Base-by-base conservation (phyloP, 768 basidiomycete genomes). In the Serendipita vermifera region DNA sequence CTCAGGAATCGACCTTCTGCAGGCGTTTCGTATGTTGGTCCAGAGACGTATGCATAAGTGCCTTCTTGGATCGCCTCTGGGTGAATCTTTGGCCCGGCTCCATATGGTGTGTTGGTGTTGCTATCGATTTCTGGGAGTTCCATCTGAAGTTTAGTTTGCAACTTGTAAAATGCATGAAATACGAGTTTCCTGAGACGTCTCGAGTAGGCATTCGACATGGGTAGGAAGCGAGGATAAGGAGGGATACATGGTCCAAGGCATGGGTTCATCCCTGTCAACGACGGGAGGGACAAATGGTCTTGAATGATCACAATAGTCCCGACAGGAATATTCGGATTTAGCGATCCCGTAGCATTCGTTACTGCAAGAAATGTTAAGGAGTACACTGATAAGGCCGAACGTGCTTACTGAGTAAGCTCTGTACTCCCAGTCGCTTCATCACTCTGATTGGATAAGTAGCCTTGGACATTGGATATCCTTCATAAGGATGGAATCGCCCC, bases 11-110 rank as follows among this genome's bases (percentile, higher is more conserved):
- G 73, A 31, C 88, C 90, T 62, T 94, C 90, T 0, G 87, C 89
- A 2, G 85, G 81, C 0, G 86, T 87, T 69, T 93, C 90, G 64
- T 93, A 93, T 5, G 87, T 86, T 13, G 91, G 90, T 0, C 91
- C 90, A 29, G 81, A 77, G 41, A 93, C 90, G 86, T 87, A 93
- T 1, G 88, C 88, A 62, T 93, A 93, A 2, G 77, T 80, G 0
- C 91, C 90, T 65, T 92, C 90, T 51, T 51, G 46, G 31, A 2
- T 81, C 81, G 26, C 72, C 70, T 2, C 70, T 67, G 3, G 69
- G 67, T 5, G 89, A 66, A 1, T 71, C 67, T 26, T 51, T 20
- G n/a, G n/a, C n/a, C 46, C 46, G 7, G 24, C 7, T 51, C n/a
- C 20, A 26, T 22, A n/a, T 26, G 22, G 22, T n/a, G 2, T 20